These are phyloP conservation scores for Glaciozyma antarctica DNA, from an alignment of 768 basidiomycete species.

Conservation along the genomic window DNA sequence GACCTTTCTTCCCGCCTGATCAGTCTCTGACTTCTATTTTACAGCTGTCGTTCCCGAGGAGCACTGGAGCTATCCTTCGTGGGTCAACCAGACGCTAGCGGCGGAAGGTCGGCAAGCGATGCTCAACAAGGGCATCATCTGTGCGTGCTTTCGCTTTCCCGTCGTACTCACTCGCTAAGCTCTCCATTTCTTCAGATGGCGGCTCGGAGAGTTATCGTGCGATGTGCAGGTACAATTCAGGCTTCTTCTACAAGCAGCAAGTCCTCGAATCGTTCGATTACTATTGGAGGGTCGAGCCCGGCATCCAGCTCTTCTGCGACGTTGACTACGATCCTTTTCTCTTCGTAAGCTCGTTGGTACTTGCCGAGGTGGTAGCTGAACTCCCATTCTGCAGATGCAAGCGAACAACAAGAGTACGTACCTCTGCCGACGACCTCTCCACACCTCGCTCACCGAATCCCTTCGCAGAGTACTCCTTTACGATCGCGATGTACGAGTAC, in stretches of 20 bases:
- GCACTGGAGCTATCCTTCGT: conserved; percentile 67
- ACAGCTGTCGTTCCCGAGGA: conserved; percentile 47
- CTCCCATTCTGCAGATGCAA: conserved; percentile 68
- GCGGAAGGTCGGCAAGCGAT: conserved; percentile 52
- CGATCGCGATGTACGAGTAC: conserved; percentile 67
- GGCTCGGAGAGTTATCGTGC: conserved; percentile 33
- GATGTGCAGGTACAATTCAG: conserved; percentile 39
- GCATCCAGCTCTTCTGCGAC: conserved; percentile 59
- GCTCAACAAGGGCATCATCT: conserved; percentile 53
- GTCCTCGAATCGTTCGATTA: conserved; percentile 60
- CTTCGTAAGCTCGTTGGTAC: conserved; percentile 6
- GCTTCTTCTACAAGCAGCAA: conserved; percentile 76
- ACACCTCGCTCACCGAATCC: no score
- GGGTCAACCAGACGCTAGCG: conserved; percentile 67
- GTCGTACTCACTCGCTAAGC: neutral
- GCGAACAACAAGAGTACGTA: conserved; percentile 54
- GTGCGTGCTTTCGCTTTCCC: neutral
- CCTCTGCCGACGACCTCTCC: no score
- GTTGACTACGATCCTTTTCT: conserved; percentile 44
- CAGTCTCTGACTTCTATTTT: neutral
- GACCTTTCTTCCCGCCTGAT: conserved; percentile 29
- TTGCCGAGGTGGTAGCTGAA: neutral
- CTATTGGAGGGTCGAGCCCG: conserved; percentile 78
- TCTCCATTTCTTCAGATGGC: conserved; percentile 13
- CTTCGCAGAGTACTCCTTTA: conserved; percentile 62